Base-by-base conservation (phyloP, 805 yeast species). In the Grigorovia jiainica region DNA sequence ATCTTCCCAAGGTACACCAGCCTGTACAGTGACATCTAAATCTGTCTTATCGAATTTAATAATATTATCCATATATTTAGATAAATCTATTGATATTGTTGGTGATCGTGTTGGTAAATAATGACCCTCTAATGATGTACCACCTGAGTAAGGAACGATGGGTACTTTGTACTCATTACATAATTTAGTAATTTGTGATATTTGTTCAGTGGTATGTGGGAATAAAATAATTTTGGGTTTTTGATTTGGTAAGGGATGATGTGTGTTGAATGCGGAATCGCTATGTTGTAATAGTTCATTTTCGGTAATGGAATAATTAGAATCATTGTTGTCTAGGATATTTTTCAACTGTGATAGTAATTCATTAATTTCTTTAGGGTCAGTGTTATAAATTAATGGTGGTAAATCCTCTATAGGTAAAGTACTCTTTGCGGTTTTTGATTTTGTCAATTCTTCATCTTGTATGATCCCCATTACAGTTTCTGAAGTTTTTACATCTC, bases 71-170 rank as follows among this genome's bases (percentile, higher is more conserved):
- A 84, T 73, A 40, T 47, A 58, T 42, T 71, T 63, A 13, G 76
- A 66, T 33, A 82, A 58, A 55, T 83, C 90, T 32, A 81, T 51
- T 37, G 74, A 68, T 4, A 82, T 68, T 7, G 83, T 74, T 24
- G 85, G 71, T 2, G 84, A 82, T 51, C 87, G 68, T 0, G 87
- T 79, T 4, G 85, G 79, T 37, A 80, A 68, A 57, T 76, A 80
- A 54, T 84, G 87, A n/a, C 92, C 94, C 58, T 84, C 94, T 33
- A 84, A 63, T 0, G 90, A 80, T 0, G 92, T 78, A 24, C 86
- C 86, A 8, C 92, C 94, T 1, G 86, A 74, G 44, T 63, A 81
- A 1, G 92, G 87, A n/a, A 84, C 77, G 43, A 83, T 76, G 5
- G 94, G 90, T 3, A 84, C 70, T 30, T 59, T 64, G 53, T 75